Evolutionary conservation across 768 basidiomycete genomes (phyloP), one percentile per base, ranked within the genome.

Genomic region (Agaricus sinodeliciosus): DNA sequence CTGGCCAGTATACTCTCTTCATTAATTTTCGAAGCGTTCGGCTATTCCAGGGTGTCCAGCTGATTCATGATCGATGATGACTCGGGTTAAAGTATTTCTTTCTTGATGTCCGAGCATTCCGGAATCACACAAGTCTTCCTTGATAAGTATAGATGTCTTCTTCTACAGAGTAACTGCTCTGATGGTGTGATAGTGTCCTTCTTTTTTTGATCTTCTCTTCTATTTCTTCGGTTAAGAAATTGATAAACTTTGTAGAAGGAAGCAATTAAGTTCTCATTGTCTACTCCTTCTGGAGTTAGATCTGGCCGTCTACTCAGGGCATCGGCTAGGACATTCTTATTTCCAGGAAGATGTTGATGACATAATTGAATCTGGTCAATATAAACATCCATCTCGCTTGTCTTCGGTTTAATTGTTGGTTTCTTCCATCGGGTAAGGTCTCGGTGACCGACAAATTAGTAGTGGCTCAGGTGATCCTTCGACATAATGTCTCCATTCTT

Each of bases 1-100:
- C 58, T 9, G 62, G 64, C 64, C 62, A 65, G 43, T 55, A 65
- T 31, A 57, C 56, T 1, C 56, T 13, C 36, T 55, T 11, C 34
- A 41, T 31, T 1, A 59, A 15, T 16, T 41, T 13, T 6, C 48
- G 26, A 13, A 51, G 46, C 0, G 59, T 40, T 54, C 50, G 0
- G 43, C 3, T 22, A 34, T 25, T 7, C 59, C 55, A 27, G 59
- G 58, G 37, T 62, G 59, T 40, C 59, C 55, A 15, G 55, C 27
- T 0, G 48, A 54, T 2, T 3, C n/a, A 13, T 47, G 34, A 13
- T 61, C 44, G n/a, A 22, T 61, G 58, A n/a, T n/a, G 19, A 43
- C 41, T 42, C 22, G 15, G 13, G 8, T 1, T 0, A 43, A 18
- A 16, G n/a, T n/a, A 61, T 54, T 31, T 41, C 18, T 3, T 28